Base-by-base conservation (phyloP, 805 yeast species). In the Sugiyamaella qingdaonensis region DNA sequence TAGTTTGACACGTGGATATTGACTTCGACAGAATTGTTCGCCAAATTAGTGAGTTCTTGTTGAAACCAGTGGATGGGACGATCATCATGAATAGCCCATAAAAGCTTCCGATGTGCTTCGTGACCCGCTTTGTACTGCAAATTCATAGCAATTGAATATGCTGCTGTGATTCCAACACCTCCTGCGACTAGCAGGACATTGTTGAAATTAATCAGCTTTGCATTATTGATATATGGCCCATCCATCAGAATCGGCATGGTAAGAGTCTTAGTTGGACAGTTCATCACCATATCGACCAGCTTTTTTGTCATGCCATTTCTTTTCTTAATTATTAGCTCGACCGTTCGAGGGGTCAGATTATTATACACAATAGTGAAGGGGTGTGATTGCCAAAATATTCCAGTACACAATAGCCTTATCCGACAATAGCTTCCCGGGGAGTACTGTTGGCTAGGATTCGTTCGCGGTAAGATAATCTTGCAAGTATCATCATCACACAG, bases 331-430 rank as follows among this genome's bases (percentile, higher is more conserved):
- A 54, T 44, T 19, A 58, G 35, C 13, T 49, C 45, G 4, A 59
- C 18, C 3, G 34, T 37, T 10, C 43, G 46, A 1, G 18, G 39
- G 4, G 49, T 51, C 13, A 61, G 59, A n/a, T 48, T 33, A 37
- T 34, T 42, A 48, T 36, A 47, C 13, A 37, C 51, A 16, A 19
- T 19, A 2, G 90, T 82, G 67, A 86, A 85, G 2, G 91, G 91
- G 66, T 85, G 89, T 4, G 85, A 78, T 65, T 85, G 88, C 82
- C 83, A 83, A 66, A 84, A 81, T 27, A 76, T 24, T 16, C 36
- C 43, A 7, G 29, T 18, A 10, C 74, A 67, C 1, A 69, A 61
- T 9, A 78, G 73, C 45, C 78, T 70, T 52, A 83, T 54, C 67
- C 81, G 76, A 33, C 85, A 67, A 64, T 69, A 81, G 11, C 77